Base-by-base conservation (phyloP, 2,329 filamentous ascomycete species). In the Dactylonectria estremocensis region DNA sequence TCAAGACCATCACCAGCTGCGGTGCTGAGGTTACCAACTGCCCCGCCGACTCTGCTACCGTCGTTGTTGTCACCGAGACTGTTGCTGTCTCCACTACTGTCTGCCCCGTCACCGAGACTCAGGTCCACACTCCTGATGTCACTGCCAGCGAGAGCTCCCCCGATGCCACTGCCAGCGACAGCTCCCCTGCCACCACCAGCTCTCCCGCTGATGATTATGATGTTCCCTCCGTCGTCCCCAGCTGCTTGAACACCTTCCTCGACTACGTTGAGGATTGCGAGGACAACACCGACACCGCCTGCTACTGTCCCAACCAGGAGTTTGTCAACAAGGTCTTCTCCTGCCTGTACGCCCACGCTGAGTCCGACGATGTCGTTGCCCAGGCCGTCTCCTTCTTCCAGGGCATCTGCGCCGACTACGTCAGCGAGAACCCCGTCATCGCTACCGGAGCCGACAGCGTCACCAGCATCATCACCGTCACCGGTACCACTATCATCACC, bases 211-310 rank as follows among this genome's bases (percentile, higher is more conserved):
- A 65, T n/a, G 64, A 61, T 18, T 72, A 76, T 18, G 48, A 76
- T 33, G 64, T 74, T 54, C 94, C 95, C 65, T 83, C 86, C 28
- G 88, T 95, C 54, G 91, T 98, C 56, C 95, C 95, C 70, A 90
- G 90, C 78, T 98, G 95, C 86, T 85, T 98, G 83, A 96, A 95
- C 89, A 97, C 95, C 77, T 98, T 94, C 93, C 83, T 97, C 77
- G 88, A 89, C 79, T 83, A 87, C 68, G 88, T 92, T 57, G 68
- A 77, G 58, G 85, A 88, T 78, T 98, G 95, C 89, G 87, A 87
- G 76, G 91, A 93, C 84, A 97, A 97, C 90, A 91, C 92, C 49
- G 94, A 97, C 78, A 83, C 87, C 67, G 82, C 84, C 72, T 98
- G 95, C 90, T 97, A 93, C 91, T 98, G 95, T 90, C 92, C 93